Base-by-base conservation (phyloP, 2,329 filamentous ascomycete species). In the Pyrenochaeta sp. region DNA sequence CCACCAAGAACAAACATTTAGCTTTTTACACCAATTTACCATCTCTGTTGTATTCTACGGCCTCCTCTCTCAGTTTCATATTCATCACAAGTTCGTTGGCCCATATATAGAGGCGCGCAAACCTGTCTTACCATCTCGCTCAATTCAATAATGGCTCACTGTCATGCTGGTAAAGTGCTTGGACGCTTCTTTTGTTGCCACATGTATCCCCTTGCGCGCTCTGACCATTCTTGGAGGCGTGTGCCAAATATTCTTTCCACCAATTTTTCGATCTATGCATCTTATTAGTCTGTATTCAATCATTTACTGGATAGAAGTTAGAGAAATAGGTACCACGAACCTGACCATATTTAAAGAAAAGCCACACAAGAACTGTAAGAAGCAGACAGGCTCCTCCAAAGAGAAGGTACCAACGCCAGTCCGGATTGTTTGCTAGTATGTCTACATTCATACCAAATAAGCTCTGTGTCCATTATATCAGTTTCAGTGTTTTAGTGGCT, bases 381-480 rank as follows among this genome's bases (percentile, higher is more conserved):
- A 23, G 9, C 29, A 49, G 18, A 36, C 14, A 29, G 31, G 29
- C 37, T 18, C 39, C 37, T 15, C 29, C 30, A 29, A 44, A 36
- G 37, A 49, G 47, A 9, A 49, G 14, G 21, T 27, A 49, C 47
- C 47, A 49, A 14, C 47, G 37, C 47, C 47, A 49, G 20, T 43
- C 37, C 3, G 47, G 47, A 15, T 49, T 49, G 14, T 27, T 23
- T n/a, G 9, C 11, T 20, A 49, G 32, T 7, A 49, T 49, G n/a
- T 49, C 23, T 4, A 49, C 47, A 30, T 49, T 49, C 47, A 49
- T 49, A 32, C 47, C 47, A 20, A 49, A 49, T 5, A 49, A 14
- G 17, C 47, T 49, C 47, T 49, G 20, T 44, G n/a, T n/a, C n/a
- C 3, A 14, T 15, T 36, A 31, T 11, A n/a, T n/a, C 12, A 17